These are phyloP conservation scores for Wallacemonas sp. DNA, from an alignment of 208 protist genomes.

Conservation along the genomic window DNA sequence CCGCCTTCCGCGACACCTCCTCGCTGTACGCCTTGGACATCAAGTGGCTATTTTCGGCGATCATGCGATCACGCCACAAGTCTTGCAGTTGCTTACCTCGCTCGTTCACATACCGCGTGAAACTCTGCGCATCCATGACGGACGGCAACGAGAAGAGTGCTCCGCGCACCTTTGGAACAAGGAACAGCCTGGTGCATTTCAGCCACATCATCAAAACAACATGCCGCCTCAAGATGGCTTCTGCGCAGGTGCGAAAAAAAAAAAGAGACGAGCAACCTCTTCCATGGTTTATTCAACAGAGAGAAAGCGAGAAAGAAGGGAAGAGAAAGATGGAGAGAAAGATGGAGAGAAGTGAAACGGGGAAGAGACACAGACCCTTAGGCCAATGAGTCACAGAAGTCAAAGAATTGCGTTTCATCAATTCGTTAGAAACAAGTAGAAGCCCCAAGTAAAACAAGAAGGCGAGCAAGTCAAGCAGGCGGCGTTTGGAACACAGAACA, in stretches of 20 bases:
- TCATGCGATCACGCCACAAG: constrained; percentile 29
- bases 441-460: too few species aligned
- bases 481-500: too few species aligned
- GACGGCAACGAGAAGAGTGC: constrained; percentile 74
- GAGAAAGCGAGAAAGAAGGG: not conserved
- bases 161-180: not conserved
- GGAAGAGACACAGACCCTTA: constrained; percentile 5
- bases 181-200: not conserved
- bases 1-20: constrained; percentile 27
- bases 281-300: too few species aligned
- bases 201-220: not conserved
- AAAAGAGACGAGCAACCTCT: too few species aligned
- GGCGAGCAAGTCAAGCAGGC: too few species aligned
- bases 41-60: constrained; percentile 22
- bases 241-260: not conserved
- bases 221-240: too few species aligned
- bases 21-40: constrained; percentile 48
- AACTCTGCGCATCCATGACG: constrained; percentile 69
- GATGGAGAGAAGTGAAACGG: constrained; percentile 5
- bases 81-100: constrained; percentile 37
- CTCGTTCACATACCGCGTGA: constrained; percentile 57
- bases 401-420: not conserved
- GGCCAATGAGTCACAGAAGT: not conserved
- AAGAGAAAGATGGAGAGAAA: constrained; percentile 10
- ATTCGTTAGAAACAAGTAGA: not conserved